Evolutionary conservation across 805 yeast genomes (phyloP).

Genomic region (Lachancea waltii): DNA sequence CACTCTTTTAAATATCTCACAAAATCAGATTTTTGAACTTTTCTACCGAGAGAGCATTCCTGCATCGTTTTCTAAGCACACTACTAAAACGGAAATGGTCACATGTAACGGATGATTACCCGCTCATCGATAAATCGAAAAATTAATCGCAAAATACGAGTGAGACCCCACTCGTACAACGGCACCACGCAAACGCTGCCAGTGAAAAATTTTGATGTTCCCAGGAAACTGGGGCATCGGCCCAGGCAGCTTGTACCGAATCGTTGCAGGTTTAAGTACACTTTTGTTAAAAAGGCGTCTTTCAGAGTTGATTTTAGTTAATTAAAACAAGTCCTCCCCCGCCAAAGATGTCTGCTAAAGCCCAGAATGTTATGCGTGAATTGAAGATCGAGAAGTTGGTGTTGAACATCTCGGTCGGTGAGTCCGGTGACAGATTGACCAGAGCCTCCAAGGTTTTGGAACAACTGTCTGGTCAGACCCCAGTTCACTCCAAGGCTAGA

Average conservation of each 20-base stretch:
- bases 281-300: background rate
- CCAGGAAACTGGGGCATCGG: background rate
- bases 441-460: slow-evolving; percentile 99
- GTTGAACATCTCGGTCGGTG: slow-evolving; percentile 99
- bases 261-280: background rate
- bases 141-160: background rate
- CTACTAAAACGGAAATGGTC: too few species aligned
- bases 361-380: slow-evolving; percentile 97
- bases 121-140: too few species aligned
- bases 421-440: slow-evolving; percentile 99
- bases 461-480: slow-evolving; percentile 99
- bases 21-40: too few species aligned
- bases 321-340: background rate
- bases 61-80: too few species aligned
- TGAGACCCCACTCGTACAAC: background rate
- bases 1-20: too few species aligned
- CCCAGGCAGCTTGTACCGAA: background rate
- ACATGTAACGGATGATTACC: too few species aligned
- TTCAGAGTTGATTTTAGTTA: too few species aligned
- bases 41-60: too few species aligned
- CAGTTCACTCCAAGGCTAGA: slow-evolving; percentile 99
- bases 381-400: slow-evolving; percentile 98
- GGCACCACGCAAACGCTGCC: background rate
- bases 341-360: slow-evolving; percentile 43
- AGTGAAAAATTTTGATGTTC: background rate